phyloP scores from a whole-genome alignment of 1,139 yeast species.

The Scheffersomyces illinoinensis region DNA sequence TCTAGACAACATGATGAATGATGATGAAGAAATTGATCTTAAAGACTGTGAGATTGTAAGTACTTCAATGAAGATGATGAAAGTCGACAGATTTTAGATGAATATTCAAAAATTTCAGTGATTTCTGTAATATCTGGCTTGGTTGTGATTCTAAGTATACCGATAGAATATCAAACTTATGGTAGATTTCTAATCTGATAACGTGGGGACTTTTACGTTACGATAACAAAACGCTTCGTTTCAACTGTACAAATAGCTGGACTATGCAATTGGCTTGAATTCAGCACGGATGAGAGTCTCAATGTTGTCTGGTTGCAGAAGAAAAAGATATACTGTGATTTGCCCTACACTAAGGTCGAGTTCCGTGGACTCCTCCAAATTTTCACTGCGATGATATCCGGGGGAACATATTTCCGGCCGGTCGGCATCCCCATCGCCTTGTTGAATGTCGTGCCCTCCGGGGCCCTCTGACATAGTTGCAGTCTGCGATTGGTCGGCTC shows the following conservation, averaged over 20 bases:
- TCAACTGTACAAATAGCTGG: not conserved
- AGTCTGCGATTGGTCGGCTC: not conserved
- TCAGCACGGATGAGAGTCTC: not conserved
- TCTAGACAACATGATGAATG: constrained; percentile 15
- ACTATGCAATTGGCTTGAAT: not conserved
- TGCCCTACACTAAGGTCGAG: not conserved
- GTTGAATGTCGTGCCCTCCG: not conserved
- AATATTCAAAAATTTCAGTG: not conserved
- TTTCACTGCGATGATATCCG: not conserved
- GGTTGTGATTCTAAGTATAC: not conserved
- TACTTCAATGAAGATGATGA: not conserved
- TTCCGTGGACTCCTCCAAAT: not conserved
- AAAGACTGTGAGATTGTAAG: not conserved
- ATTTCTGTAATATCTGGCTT: not conserved
- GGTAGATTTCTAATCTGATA: not conserved
- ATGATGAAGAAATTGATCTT: not conserved
- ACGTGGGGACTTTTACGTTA: not conserved
- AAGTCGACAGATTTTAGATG: not conserved
- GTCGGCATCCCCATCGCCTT: not conserved
- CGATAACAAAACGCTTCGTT: not conserved
- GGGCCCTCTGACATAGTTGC: not conserved
- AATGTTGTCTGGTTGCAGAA: not conserved
- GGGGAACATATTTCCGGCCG: not conserved
- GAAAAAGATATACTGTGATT: not conserved
- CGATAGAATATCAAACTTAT: not conserved